Percentiles rank a stretch among this genome's conserved stretches.
Evolutionary conservation across 78 protist genomes (phyloP).

Genomic region (Parvularia atlantis): DNA sequence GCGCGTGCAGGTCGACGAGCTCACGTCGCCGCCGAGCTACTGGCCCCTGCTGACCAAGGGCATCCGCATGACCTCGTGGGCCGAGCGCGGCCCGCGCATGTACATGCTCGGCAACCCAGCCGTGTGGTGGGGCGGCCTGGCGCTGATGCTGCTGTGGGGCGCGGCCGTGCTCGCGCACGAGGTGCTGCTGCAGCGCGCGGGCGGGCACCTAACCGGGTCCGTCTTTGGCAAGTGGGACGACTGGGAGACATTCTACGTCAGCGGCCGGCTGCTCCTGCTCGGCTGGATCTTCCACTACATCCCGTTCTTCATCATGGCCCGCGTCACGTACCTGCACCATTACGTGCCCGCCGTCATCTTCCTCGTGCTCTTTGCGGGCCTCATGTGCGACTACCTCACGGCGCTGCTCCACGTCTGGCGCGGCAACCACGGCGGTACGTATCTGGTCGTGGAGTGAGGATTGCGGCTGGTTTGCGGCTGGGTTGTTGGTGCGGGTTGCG

Average conservation of each 20-base stretch:
- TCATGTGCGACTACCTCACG: no score
- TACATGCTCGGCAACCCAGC: slow-evolving; percentile 21
- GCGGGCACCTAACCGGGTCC: no score
- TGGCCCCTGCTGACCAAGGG: slow-evolving; percentile 22
- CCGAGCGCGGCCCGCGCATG: slow-evolving; percentile 7
- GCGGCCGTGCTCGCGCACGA: no score
- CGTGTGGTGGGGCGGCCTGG: not conserved
- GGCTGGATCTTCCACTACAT: slow-evolving; percentile 15
- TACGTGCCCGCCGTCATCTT: slow-evolving; percentile 11
- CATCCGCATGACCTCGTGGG: slow-evolving; percentile 14
- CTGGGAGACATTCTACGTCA: no score
- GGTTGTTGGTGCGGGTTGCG: no score
- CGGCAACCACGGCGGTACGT: no score
- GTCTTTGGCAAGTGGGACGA: no score
- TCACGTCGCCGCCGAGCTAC: slow-evolving; percentile 20
- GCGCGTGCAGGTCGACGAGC: slow-evolving; percentile 10
- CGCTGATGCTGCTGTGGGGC: not conserved
- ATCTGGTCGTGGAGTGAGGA: no score
- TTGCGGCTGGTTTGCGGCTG: no score
- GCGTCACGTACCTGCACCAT: slow-evolving; percentile 30
- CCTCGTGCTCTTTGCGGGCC: not conserved
- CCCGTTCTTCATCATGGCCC: slow-evolving; percentile 27
- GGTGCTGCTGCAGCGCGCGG: no score
- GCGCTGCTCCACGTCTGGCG: no score
- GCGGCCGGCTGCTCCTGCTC: slow-evolving; percentile 9